A percentile compares a stretch with the other conserved stretches of the same genome.
Evolutionary conservation across 2,329 filamentous ascomycete genomes (phyloP).

Genomic region (Cladosporium sp.): DNA sequence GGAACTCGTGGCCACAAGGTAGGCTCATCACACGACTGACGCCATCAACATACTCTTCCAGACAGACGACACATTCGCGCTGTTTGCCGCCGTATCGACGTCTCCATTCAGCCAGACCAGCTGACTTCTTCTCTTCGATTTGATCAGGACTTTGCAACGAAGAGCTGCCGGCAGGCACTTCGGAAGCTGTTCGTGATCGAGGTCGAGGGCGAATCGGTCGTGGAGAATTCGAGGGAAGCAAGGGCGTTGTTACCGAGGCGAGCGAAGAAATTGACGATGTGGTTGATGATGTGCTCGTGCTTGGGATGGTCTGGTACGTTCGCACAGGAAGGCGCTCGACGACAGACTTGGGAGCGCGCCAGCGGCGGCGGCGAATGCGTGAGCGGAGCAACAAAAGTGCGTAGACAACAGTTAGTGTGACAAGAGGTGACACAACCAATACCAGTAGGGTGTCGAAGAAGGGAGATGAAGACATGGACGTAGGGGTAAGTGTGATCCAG

Average conservation of each 20-base stretch:
- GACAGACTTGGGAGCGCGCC: constrained; percentile 96
- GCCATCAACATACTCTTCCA: constrained; percentile 95
- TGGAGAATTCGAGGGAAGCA: constrained; percentile 58
- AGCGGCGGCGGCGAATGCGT: constrained; percentile 82
- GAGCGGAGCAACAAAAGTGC: constrained; percentile 83
- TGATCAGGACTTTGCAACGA: constrained; percentile 39
- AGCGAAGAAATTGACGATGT: constrained; percentile 33
- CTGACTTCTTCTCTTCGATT: constrained; percentile 56
- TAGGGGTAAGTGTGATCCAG: constrained; percentile 95
- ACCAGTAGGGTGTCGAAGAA: constrained; percentile 98
- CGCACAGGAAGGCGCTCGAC: constrained; percentile 93
- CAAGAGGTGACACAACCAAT: constrained; percentile 88
- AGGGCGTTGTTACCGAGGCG: constrained; percentile 66
- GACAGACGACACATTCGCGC: constrained; percentile 91
- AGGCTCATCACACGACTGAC: constrained; percentile 95
- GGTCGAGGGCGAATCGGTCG: constrained; percentile 56
- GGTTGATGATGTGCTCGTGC: constrained; percentile 58
- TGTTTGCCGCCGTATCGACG: constrained; percentile 65
- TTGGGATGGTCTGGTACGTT: constrained; percentile 84
- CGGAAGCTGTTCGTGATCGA: constrained; percentile 67
- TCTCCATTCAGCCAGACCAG: constrained; percentile 54
- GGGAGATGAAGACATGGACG: constrained; percentile 81
- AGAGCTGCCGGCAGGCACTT: constrained; percentile 48
- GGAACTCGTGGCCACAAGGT: constrained; percentile 96
- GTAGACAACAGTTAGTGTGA: constrained; percentile 92